Evolutionary conservation across 306 rosid species (phyloP).

Genomic region (Morella rubra): DNA sequence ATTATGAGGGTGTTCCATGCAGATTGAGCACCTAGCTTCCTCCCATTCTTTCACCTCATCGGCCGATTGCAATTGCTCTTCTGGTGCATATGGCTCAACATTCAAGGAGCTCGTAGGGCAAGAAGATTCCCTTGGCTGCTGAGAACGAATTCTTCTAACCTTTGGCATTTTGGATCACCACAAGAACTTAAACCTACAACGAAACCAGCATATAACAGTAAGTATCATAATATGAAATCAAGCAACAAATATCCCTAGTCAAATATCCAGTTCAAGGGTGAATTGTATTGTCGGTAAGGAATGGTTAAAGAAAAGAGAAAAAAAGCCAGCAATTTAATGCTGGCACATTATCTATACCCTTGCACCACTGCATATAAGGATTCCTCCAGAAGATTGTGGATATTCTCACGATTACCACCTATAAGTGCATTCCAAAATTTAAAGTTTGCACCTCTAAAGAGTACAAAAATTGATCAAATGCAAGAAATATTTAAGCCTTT

Average conservation of each 20-base stretch:
- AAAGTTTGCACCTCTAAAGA: no score
- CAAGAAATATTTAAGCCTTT: not conserved
- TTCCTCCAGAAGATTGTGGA: no score
- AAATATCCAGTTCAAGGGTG: no score
- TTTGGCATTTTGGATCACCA: constrained; percentile 55
- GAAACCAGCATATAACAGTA: constrained; percentile 19
- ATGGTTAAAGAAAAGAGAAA: no score
- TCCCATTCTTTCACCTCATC: constrained; percentile 67
- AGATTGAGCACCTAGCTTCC: constrained; percentile 72
- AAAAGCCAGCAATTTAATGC: no score
- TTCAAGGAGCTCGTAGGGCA: constrained; percentile 43
- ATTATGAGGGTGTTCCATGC: constrained; percentile 84
- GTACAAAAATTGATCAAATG: not conserved
- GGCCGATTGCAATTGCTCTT: constrained; percentile 37
- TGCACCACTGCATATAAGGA: no score
- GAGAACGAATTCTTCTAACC: constrained; percentile 50
- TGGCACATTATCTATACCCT: no score
- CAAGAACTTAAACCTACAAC: constrained; percentile 33
- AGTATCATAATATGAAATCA: constrained; percentile 1
- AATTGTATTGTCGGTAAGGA: no score
- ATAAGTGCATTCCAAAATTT: no score
- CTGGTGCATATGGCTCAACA: constrained; percentile 30
- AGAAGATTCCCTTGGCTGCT: constrained; percentile 46
- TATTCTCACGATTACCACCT: no score
- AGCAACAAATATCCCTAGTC: not conserved